Conservation (phyloP, 2,329 filamentous ascomycete species). For the Xylariaceae sp. region DNA sequence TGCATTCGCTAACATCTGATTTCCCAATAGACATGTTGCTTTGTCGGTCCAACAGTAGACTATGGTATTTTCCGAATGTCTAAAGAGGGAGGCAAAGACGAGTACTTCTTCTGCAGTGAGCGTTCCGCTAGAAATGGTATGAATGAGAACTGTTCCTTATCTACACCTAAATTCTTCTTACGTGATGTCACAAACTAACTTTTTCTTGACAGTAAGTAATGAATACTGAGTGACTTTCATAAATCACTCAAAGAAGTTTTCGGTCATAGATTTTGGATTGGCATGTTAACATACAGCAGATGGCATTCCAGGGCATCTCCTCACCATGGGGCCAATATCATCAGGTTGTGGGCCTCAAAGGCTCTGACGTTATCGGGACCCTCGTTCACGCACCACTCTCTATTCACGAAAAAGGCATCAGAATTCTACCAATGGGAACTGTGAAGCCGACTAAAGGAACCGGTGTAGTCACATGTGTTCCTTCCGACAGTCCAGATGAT, state of each 20-base stretch:
- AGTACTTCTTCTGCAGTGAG: slow-evolving; percentile 81
- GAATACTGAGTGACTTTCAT: not conserved
- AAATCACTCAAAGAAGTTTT: not conserved
- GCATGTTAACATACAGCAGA: slow-evolving; percentile 36
- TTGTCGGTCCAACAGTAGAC: slow-evolving; percentile 82
- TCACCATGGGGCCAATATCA: slow-evolving; percentile 50
- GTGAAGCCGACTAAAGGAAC: slow-evolving; percentile 93
- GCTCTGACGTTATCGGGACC: slow-evolving; percentile 81
- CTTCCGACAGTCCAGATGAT: slow-evolving; percentile 93
- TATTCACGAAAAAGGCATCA: slow-evolving; percentile 74
- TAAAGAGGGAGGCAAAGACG: slow-evolving; percentile 53
- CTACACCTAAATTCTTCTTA: not conserved
- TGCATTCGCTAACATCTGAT: not conserved
- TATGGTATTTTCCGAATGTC: slow-evolving; percentile 70
- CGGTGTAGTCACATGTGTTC: slow-evolving; percentile 91
- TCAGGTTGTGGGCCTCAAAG: slow-evolving; percentile 69
- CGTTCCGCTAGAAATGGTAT: slow-evolving; percentile 72
- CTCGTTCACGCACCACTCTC: slow-evolving; percentile 86
- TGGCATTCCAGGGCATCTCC: slow-evolving; percentile 90
- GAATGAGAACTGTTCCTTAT: not conserved
- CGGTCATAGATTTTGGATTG: not conserved
- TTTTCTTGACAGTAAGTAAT: slow-evolving; percentile 6
- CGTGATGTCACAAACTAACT: not conserved
- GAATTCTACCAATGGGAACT: slow-evolving; percentile 91
- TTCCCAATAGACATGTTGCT: slow-evolving; percentile 65